These are phyloP conservation scores for Oldenlandia corymbosa DNA, from an alignment of 257 asterid species.

Conservation along the genomic window DNA sequence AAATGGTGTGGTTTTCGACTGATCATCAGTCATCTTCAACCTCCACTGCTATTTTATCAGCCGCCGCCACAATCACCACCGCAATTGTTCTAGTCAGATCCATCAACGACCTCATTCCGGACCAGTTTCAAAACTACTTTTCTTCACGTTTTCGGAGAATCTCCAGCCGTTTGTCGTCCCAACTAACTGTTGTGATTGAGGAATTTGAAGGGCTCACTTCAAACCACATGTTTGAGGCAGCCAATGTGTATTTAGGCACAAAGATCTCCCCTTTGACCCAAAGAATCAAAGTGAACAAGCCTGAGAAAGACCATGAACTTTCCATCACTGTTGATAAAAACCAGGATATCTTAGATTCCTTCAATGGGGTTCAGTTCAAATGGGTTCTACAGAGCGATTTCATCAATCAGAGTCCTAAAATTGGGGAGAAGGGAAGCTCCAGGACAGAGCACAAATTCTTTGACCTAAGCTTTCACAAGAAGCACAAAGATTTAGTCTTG, in stretches of 20 bases:
- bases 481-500: conserved; percentile 39
- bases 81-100: conserved; percentile 46
- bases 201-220: conserved; percentile 62
- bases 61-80: conserved; percentile 48
- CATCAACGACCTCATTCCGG: conserved; percentile 47
- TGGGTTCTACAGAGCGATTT: conserved; percentile 50
- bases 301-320: conserved; percentile 44
- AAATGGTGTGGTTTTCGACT: conserved; percentile 23
- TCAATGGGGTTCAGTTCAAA: conserved; percentile 26
- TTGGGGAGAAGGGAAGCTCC: conserved; percentile 15
- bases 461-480: conserved; percentile 54
- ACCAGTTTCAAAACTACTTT: conserved; percentile 30
- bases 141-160: conserved; percentile 35
- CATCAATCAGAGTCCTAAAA: conserved; percentile 20
- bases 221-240: conserved; percentile 56
- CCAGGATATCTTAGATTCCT: conserved; percentile 44
- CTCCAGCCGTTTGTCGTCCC: conserved; percentile 39
- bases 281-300: conserved; percentile 53
- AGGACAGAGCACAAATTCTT: conserved; percentile 38
- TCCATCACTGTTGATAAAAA: conserved; percentile 47
- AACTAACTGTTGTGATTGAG: conserved; percentile 54
- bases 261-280: conserved; percentile 44
- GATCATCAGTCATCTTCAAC: conserved; percentile 33
- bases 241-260: conserved; percentile 46
- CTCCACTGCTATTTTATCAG: conserved; percentile 36